Conservation (phyloP, 768 basidiomycete genomes). For the Leccinum disarticulatum region DNA sequence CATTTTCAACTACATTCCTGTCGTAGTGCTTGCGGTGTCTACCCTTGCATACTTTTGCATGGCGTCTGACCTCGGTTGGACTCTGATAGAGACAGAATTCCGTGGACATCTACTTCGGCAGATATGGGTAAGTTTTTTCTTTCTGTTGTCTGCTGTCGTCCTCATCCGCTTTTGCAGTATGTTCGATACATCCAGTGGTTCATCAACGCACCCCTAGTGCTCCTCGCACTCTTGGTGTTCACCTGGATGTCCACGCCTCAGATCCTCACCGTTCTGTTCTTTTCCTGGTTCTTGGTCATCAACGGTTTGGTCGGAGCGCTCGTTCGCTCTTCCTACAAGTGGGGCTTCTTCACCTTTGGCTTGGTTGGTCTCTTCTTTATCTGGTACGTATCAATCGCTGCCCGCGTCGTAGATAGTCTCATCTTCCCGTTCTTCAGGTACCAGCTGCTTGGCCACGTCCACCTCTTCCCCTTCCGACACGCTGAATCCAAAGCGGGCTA, state of each 20-base stretch:
- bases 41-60: constrained; percentile 51
- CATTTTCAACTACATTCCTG: constrained; percentile 49
- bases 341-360: constrained; percentile 51
- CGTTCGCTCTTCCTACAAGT: constrained; percentile 51
- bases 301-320: constrained; percentile 51
- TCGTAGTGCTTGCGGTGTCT: constrained; percentile 47
- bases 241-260: constrained; percentile 49
- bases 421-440: constrained; percentile 22
- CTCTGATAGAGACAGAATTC: constrained; percentile 42
- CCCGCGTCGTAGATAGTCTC: neutral
- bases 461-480: constrained; percentile 27
- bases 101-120: constrained; percentile 32
- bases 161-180: constrained; percentile 33
- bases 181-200: constrained; percentile 57
- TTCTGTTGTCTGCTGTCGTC: neutral
- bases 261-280: constrained; percentile 38
- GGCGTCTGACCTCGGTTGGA: constrained; percentile 55
- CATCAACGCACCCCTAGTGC: constrained; percentile 52
- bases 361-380: constrained; percentile 48
- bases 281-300: constrained; percentile 47
- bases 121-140: constrained; percentile 40
- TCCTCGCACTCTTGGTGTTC: constrained; percentile 46
- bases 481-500: constrained; percentile 28
- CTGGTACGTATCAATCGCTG: constrained; percentile 35
- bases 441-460: constrained; percentile 29